Evolutionary conservation across 805 yeast species (phyloP).

Genomic region (Wickerhamiella slavikovae): DNA sequence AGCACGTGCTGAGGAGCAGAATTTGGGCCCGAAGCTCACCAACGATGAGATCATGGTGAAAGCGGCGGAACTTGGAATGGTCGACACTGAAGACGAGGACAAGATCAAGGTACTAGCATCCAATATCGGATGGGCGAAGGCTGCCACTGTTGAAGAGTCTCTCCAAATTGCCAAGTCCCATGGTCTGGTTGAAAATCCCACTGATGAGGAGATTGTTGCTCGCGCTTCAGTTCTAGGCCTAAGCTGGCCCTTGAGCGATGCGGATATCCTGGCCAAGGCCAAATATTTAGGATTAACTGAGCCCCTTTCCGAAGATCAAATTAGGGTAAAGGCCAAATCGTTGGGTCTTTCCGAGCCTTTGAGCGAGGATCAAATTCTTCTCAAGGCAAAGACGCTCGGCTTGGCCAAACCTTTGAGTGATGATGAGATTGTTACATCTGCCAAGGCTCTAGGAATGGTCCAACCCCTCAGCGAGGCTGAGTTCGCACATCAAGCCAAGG

Average conservation of each 20-base stretch:
- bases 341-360: conserved; percentile 6
- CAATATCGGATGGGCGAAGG: conserved; percentile 1
- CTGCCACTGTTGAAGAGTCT: conserved; percentile 4
- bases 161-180: not conserved
- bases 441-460: conserved; percentile 3
- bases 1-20: conserved; percentile 1
- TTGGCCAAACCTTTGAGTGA: conserved; percentile 5
- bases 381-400: conserved; percentile 11
- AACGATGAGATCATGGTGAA: not conserved
- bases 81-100: conserved; percentile 2
- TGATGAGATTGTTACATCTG: conserved; percentile 2
- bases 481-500: conserved; percentile 2
- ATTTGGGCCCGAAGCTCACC: conserved; percentile 1
- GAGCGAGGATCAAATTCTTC: conserved; percentile 1
- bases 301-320: conserved; percentile 1
- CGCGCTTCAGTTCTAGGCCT: conserved; percentile 13
- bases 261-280: conserved; percentile 10
- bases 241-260: conserved; percentile 3
- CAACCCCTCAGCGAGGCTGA: conserved; percentile 3
- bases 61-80: conserved; percentile 1
- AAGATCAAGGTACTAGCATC: conserved; percentile 7
- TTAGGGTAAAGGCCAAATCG: conserved; percentile 1
- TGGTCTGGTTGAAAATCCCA: conserved; percentile 1
- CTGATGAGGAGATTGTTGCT: conserved; percentile 27
- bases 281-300: conserved; percentile 10